Base-by-base conservation (phyloP, 768 basidiomycete species). In the Gloeophyllum trabeum region DNA sequence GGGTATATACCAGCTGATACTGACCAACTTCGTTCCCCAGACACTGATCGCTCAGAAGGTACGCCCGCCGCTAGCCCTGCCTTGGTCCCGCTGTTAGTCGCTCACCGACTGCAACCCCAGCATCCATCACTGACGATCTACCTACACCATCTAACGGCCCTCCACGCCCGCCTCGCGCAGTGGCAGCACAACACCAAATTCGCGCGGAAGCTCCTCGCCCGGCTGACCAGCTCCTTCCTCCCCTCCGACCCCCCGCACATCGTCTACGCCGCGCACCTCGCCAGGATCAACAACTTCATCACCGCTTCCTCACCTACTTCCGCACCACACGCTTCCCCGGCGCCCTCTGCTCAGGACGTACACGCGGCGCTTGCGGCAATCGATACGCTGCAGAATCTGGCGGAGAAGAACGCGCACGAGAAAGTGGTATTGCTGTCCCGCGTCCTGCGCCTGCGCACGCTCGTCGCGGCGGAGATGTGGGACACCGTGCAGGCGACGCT, bases 111-210 rank as follows among this genome's bases (percentile, higher is more conserved):
- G n/a, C n/a, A n/a, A n/a, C n/a, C 19, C 18, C 2, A 81, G 79
- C 79, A 81, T 50, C 79, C 84, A 2, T 70, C 80, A 6, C 64
- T 89, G 6, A 67, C 75, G 41, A 58, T 65, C 5, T 79, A 81
- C 53, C 72, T 68, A 34, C 71, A 73, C 3, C 71, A 75, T 43
- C 60, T 89, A 19, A 69, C 71, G 1, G 61, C 76, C 28, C 70
- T 85, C 24, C 78, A 80, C 14, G 74, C 79, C 3, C 75, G 71
- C 26, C 65, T 87, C 39, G 63, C 76, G 23, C 52, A 61, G 35
- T 55, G 62, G 63, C 65, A 73, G 50, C 59, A 69, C 16, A 79
- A 79, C 51, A 48, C 64, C 4, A 83, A 79, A 55, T 73, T 73
- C 46, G 74, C 79, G 0, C 76, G 76, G 28, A 73, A 69, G 10